Percentiles rank a stretch among this genome's conserved stretches.
Evolutionary conservation across 805 yeast genomes (phyloP).

Genomic region (Cyberlindnera xylosilytica): DNA sequence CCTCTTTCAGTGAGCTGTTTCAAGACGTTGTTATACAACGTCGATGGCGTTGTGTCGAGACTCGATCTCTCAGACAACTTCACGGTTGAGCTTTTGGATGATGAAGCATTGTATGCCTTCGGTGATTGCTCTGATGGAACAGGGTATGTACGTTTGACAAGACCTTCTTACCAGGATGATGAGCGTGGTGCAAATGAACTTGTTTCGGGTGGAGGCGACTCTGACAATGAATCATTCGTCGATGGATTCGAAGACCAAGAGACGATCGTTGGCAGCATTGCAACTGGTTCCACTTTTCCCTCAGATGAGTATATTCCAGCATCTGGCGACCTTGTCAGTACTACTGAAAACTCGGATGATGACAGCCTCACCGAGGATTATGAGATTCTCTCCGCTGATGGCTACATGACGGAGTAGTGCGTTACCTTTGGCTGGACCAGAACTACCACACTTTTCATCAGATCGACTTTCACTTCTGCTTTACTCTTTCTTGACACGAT

Average conservation of each 20-base stretch:
- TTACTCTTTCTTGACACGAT: no score
- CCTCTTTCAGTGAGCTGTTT: slow-evolving; percentile 3
- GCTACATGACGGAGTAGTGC: slow-evolving; percentile 1
- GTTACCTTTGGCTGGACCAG: no score
- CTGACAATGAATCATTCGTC: not conserved
- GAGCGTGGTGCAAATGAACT: no score
- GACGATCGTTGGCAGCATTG: not conserved
- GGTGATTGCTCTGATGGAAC: slow-evolving; percentile 4
- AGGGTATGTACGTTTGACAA: slow-evolving; percentile 2
- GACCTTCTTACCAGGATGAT: not conserved
- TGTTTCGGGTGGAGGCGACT: not conserved
- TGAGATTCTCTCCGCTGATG: slow-evolving; percentile 10
- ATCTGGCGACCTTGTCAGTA: slow-evolving; percentile 4
- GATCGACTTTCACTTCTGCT: no score
- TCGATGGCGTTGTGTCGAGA: slow-evolving; percentile 1
- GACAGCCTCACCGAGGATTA: slow-evolving; percentile 6
- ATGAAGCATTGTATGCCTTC: slow-evolving; percentile 2
- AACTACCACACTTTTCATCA: no score
- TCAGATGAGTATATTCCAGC: not conserved
- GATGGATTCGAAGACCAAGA: not conserved
- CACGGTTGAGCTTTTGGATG: slow-evolving; percentile 4
- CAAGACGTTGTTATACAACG: slow-evolving; percentile 7
- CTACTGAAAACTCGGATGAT: slow-evolving; percentile 5
- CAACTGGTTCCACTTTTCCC: not conserved
- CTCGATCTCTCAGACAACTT: slow-evolving; percentile 1